These are phyloP conservation scores for Candida pseudoviswanathii DNA, from an alignment of 1,139 yeast genomes.

Conservation along the genomic window DNA sequence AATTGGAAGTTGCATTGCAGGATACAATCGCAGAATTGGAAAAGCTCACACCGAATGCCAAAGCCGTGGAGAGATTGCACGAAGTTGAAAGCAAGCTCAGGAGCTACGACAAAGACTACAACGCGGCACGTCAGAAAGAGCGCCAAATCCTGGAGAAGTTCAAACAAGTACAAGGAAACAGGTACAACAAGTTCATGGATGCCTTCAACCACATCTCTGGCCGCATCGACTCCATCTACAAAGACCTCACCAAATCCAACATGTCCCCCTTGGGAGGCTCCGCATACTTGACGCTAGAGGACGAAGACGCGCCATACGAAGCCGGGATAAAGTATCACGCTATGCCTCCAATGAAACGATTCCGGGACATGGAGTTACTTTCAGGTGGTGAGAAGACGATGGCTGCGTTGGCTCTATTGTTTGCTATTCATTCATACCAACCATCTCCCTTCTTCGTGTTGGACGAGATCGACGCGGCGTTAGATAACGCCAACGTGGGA, in stretches of 20 bases:
- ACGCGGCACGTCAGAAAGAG: slow-evolving; percentile 63
- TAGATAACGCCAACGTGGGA: slow-evolving; percentile 86
- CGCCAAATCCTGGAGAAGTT: slow-evolving; percentile 57
- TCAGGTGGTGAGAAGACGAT: slow-evolving; percentile 98
- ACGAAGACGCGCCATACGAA: slow-evolving; percentile 85
- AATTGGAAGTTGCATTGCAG: slow-evolving; percentile 43
- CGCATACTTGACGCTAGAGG: slow-evolving; percentile 84
- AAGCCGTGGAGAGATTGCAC: slow-evolving; percentile 74
- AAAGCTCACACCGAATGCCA: slow-evolving; percentile 72
- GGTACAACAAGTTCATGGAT: slow-evolving; percentile 63
- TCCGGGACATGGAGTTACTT: slow-evolving; percentile 87
- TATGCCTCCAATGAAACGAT: slow-evolving; percentile 95
- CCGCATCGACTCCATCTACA: slow-evolving; percentile 77
- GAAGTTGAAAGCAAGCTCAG: slow-evolving; percentile 67
- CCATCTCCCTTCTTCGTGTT: slow-evolving; percentile 96
- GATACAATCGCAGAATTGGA: slow-evolving; percentile 51
- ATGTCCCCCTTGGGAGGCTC: slow-evolving; percentile 86
- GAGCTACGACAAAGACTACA: slow-evolving; percentile 67
- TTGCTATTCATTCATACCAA: slow-evolving; percentile 87
- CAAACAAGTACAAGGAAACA: slow-evolving; percentile 56
- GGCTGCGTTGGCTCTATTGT: slow-evolving; percentile 90
- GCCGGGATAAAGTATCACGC: slow-evolving; percentile 90
- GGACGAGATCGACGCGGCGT: slow-evolving; percentile 97
- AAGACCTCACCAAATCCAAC: slow-evolving; percentile 74
- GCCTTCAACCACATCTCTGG: slow-evolving; percentile 79